A percentile compares a stretch with the other conserved stretches of the same genome.
Conservation (phyloP, 2,329 filamentous ascomycete species). For the Amauroascus verrucosus region DNA sequence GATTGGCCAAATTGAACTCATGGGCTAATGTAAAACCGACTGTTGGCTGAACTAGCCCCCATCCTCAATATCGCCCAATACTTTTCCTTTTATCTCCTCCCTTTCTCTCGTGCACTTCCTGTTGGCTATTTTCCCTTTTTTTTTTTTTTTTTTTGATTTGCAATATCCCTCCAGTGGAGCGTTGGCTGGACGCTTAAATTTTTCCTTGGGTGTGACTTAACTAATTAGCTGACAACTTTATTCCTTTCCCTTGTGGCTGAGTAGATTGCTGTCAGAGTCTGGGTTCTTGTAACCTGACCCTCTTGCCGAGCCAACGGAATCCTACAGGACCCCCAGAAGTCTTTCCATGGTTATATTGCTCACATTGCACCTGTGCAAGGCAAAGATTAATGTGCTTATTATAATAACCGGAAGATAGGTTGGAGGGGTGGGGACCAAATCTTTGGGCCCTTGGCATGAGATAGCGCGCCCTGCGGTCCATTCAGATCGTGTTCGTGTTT, state of each 20-base stretch:
- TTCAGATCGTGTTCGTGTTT: not conserved
- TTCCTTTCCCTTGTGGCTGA: conserved; percentile 20
- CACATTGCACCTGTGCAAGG: not conserved
- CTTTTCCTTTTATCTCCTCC: not conserved
- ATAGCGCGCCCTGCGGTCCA: not conserved
- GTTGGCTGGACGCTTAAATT: not conserved
- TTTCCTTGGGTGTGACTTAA: conserved; percentile 21
- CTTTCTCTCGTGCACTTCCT: not conserved
- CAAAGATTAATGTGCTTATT: not conserved
- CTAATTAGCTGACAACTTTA: conserved; percentile 18
- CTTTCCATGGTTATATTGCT: not conserved
- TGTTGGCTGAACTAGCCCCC: not conserved
- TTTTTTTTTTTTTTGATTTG: not conserved
- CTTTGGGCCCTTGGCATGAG: conserved; percentile 4
- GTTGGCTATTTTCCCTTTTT: not conserved
- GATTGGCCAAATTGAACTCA: not conserved
- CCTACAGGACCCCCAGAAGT: not conserved
- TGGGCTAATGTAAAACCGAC: not conserved
- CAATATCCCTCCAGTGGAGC: not conserved
- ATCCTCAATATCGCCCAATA: not conserved
- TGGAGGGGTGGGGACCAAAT: not conserved
- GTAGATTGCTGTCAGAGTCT: conserved; percentile 41
- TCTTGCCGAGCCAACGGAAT: conserved; percentile 7
- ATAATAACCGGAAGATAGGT: not conserved
- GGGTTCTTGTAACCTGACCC: conserved; percentile 34